Base-by-base conservation (phyloP, 1,284 basidiomycete species). In the Apiotrichum gracile region DNA sequence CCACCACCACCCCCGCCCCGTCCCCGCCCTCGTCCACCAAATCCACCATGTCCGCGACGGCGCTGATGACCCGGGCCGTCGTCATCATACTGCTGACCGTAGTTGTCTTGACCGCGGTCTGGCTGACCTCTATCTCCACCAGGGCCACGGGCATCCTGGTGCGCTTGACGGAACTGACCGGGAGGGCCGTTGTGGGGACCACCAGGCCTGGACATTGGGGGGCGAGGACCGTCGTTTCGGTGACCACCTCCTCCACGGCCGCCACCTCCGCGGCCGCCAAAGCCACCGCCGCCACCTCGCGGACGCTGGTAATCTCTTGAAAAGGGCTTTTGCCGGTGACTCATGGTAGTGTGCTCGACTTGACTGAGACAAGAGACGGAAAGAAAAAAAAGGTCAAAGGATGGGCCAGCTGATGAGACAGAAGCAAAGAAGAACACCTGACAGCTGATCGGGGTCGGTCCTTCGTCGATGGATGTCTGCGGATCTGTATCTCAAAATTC, bases 1-100 rank as follows among this genome's bases (percentile, higher is more conserved):
- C n/a, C n/a, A n/a, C n/a, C n/a, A n/a, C n/a, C n/a, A n/a, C 78
- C 77, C 59, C 80, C 78, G 69, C 77, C 79, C 60, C 77, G 79
- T 62, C 77, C 79, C 64, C 82, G 80, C 65, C 80, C 79, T 69
- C 76, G 79, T 64, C 72, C 68, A 61, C 75, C 52, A 24, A 45
- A 52, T 34, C 64, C 47, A 13, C 58, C 50, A 22, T 50, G 42
- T n/a, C n/a, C n/a, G 13, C 52, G 24, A 10, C 45, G n/a, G 19
- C 49, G 43, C 1, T 49, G 43, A 25, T 25, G 26, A 49, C 45
- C 16, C 21, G 51, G 49, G 14, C 44, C 57, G 14, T 22, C 9
- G 25, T 42, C 33, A 19, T 44, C 47, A 37, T 47, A 49, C 52
- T n/a, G n/a, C n/a, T 48, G 42, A 47, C 49, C 52, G 38, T 27